A percentile compares a stretch with the other conserved stretches of the same genome.
Evolutionary conservation across 148 eudicot species (phyloP).

Genomic region (Camellia lanceoleosa): DNA sequence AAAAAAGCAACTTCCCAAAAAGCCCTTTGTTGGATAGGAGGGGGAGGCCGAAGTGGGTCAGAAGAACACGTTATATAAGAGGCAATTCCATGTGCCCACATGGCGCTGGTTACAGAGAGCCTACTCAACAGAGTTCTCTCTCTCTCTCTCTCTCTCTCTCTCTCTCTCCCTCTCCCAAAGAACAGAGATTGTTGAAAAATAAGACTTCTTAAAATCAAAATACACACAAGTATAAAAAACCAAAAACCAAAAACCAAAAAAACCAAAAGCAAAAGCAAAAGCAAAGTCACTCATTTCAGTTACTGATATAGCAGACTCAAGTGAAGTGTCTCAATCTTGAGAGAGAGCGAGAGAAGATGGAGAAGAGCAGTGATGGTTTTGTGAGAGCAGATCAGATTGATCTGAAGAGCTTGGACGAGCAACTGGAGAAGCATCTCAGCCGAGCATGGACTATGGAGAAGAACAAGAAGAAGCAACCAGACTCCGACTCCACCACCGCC

Average conservation of each 20-base stretch:
- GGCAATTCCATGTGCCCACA: slow-evolving; percentile 54
- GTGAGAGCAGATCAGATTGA: slow-evolving; percentile 89
- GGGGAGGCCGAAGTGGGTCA: slow-evolving; percentile 26
- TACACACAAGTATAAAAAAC: neutral
- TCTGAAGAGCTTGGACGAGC: slow-evolving; percentile 76
- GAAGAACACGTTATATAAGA: slow-evolving; percentile 29
- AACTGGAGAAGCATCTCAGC: slow-evolving; percentile 68
- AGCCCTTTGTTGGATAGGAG: no score
- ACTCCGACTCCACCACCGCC: slow-evolving; percentile 5
- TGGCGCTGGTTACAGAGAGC: slow-evolving; percentile 15
- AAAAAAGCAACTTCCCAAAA: neutral
- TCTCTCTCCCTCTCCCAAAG: no score
- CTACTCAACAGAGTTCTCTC: neutral
- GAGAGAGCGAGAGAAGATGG: slow-evolving; percentile 31
- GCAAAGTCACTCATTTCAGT: neutral
- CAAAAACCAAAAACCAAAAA: neutral
- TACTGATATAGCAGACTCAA: neutral
- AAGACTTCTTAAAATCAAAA: no score
- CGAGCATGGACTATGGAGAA: slow-evolving; percentile 71
- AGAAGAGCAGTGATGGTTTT: slow-evolving; percentile 61
- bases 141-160: no score
- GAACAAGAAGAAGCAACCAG: slow-evolving; percentile 26
- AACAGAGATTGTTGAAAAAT: no score
- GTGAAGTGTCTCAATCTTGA: neutral
- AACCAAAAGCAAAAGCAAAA: neutral